phyloP scores from a whole-genome alignment of 1,284 basidiomycete species.

The Melanopsichium pennsylvanicum region DNA sequence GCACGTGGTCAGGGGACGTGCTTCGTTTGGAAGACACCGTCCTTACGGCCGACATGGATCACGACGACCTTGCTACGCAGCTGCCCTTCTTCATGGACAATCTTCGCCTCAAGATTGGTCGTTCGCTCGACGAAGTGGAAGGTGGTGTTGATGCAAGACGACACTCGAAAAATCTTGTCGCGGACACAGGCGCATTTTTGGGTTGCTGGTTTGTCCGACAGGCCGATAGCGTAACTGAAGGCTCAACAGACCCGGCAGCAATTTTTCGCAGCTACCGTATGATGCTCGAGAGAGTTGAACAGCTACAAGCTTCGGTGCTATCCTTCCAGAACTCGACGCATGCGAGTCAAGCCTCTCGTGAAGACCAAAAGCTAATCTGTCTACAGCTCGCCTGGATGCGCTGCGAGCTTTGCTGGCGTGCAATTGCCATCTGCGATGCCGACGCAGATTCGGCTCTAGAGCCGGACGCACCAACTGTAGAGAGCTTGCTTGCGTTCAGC shows the following conservation, averaged over 20 bases:
- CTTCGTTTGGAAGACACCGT: conserved; percentile 33
- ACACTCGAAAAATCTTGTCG: conserved; percentile 7
- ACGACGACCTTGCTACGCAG: conserved; percentile 7
- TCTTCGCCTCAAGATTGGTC: conserved; percentile 21
- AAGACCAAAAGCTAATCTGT: conserved; percentile 17
- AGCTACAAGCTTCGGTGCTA: conserved; percentile 26
- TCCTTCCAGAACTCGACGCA: conserved; percentile 1
- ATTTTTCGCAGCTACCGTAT: conserved; percentile 28
- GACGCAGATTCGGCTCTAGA: conserved; percentile 21
- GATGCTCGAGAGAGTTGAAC: conserved; percentile 21
- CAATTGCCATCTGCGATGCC: conserved; percentile 30
- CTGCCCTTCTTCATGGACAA: conserved; percentile 25
- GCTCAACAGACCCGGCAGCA: neutral
- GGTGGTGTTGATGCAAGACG: neutral
- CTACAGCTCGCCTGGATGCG: conserved; percentile 52
- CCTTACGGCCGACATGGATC: conserved; percentile 26
- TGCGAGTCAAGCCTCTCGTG: neutral
- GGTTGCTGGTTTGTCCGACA: conserved; percentile 27
- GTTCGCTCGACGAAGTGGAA: neutral
- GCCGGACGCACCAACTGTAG: conserved; percentile 56
- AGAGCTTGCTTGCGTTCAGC: conserved; percentile 22
- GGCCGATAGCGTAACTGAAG: neutral
- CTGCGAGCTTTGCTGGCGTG: conserved; percentile 53
- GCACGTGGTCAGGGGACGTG: conserved; percentile 17
- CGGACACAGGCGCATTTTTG: conserved; percentile 23